Conservation (phyloP, 768 basidiomycete species). For the Tulasnella sp. region DNA sequence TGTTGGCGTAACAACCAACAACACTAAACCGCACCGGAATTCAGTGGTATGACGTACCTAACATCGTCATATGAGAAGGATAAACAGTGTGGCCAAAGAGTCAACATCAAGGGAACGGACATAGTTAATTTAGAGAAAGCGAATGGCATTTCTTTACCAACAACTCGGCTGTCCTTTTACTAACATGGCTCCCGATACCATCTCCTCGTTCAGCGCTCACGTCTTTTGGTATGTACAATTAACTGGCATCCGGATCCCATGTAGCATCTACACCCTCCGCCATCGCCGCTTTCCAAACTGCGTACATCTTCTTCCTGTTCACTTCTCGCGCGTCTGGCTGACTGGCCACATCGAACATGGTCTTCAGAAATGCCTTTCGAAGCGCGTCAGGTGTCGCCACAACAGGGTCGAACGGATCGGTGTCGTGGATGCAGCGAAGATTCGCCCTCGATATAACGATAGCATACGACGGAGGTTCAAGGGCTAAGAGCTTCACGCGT, state of each 20-base stretch:
- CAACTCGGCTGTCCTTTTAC: too few relatives aligned
- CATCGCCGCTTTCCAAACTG: constrained; percentile 55
- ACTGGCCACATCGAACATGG: constrained; percentile 66
- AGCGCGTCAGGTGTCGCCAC: constrained; percentile 26
- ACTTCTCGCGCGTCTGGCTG: constrained; percentile 61
- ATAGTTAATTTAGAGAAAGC: too few relatives aligned
- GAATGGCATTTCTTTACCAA: too few relatives aligned
- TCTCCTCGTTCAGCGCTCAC: neutral
- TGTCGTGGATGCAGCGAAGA: constrained; percentile 30
- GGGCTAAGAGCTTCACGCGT: constrained; percentile 31
- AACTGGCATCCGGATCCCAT: constrained; percentile 25
- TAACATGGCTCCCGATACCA: too few relatives aligned
- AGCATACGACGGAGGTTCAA: constrained; percentile 30
- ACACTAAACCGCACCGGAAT: too few relatives aligned
- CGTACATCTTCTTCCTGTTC: constrained; percentile 76
- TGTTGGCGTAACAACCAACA: too few relatives aligned
- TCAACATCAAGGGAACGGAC: too few relatives aligned
- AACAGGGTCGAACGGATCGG: constrained; percentile 21
- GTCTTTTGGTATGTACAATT: neutral
- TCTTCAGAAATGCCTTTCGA: constrained; percentile 45
- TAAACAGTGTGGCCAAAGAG: too few relatives aligned
- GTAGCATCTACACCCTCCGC: constrained; percentile 35
- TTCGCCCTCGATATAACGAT: constrained; percentile 48
- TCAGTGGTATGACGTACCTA: too few relatives aligned
- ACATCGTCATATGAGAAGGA: too few relatives aligned